Evolutionary conservation across 805 yeast genomes (phyloP).

Genomic region (Suhomyces emberorum): DNA sequence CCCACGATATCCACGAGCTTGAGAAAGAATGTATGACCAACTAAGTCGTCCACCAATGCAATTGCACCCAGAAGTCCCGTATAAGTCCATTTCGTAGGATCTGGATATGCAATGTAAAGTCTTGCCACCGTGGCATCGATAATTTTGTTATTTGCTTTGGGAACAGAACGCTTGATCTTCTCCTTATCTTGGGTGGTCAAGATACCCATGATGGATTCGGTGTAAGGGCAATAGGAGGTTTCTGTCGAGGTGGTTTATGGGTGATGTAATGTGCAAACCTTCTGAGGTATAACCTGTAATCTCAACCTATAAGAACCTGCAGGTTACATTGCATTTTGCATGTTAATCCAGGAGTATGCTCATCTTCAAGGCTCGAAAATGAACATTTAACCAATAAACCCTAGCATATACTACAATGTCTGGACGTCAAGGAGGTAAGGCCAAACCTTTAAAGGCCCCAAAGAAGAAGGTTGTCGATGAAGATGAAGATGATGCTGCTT

Average conservation of each 20-base stretch:
- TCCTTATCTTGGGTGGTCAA: conserved; percentile 67
- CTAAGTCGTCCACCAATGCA: conserved; percentile 83
- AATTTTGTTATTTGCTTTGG: conserved; percentile 82
- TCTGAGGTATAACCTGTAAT: no score
- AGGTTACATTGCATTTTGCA: no score
- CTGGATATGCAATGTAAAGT: conserved; percentile 86
- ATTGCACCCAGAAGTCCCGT: conserved; percentile 91
- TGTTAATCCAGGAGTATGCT: no score
- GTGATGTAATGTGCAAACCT: no score
- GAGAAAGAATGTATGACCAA: conserved; percentile 89
- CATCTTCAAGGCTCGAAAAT: no score
- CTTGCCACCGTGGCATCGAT: conserved; percentile 89
- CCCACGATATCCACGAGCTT: conserved; percentile 85
- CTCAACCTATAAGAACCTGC: no score
- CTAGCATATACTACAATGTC: conserved; percentile 63
- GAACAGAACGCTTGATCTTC: conserved; percentile 81
- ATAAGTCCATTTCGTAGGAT: conserved; percentile 73
- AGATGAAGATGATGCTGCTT: conserved; percentile 88
- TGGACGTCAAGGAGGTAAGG: conserved; percentile 96
- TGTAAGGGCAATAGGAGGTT: no score
- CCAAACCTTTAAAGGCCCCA: conserved; percentile 84
- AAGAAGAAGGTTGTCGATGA: conserved; percentile 74
- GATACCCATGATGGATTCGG: conserved; percentile 37
- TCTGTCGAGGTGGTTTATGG: no score
- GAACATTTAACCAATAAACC: no score